A percentile compares a stretch with the other conserved stretches of the same genome.
These are phyloP conservation scores for Amphicarpaea edgeworthii DNA, from an alignment of 306 rosid genomes.

Conservation along the genomic window DNA sequence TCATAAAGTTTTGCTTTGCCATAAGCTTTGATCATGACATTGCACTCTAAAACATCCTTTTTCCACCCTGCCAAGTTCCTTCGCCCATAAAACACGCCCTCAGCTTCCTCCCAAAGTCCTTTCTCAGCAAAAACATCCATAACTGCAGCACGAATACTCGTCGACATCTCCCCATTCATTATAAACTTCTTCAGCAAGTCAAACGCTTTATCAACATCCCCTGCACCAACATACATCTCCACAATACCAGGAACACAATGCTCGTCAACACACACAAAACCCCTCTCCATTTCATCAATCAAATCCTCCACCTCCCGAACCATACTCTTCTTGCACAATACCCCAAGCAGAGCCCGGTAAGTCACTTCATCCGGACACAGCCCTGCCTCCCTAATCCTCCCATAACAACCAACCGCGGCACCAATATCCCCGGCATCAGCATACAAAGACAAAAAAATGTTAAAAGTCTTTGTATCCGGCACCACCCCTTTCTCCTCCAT, in stretches of 20 bases:
- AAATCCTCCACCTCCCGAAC: conserved; percentile 68
- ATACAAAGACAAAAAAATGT: conserved; percentile 80
- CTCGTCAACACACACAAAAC: conserved; percentile 57
- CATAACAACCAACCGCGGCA: conserved; percentile 67
- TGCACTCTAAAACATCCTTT: conserved; percentile 74
- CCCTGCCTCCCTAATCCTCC: conserved; percentile 76
- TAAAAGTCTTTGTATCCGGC: conserved; percentile 86
- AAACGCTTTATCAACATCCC: conserved; percentile 65
- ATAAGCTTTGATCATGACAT: conserved; percentile 90
- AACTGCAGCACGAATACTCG: conserved; percentile 66
- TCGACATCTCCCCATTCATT: conserved; percentile 52
- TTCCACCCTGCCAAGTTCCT: conserved; percentile 54
- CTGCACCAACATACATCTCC: conserved; percentile 76
- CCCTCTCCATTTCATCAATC: conserved; percentile 75
- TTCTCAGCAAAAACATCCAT: conserved; percentile 86
- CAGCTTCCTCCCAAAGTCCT: conserved; percentile 85
- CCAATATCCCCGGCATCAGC: conserved; percentile 70
- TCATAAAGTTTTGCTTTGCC: conserved; percentile 79
- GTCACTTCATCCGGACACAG: conserved; percentile 79
- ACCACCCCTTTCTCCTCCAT: conserved; percentile 83
- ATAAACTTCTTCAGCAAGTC: conserved; percentile 59
- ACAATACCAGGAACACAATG: conserved; percentile 75
- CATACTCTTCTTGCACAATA: conserved; percentile 71
- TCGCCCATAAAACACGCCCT: conserved; percentile 64
- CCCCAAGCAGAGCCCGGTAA: conserved; percentile 72